Percentiles rank a stretch among this genome's conserved stretches.
Conservation (phyloP, 2,329 filamentous ascomycete genomes). For the Dactylellina sp. region DNA sequence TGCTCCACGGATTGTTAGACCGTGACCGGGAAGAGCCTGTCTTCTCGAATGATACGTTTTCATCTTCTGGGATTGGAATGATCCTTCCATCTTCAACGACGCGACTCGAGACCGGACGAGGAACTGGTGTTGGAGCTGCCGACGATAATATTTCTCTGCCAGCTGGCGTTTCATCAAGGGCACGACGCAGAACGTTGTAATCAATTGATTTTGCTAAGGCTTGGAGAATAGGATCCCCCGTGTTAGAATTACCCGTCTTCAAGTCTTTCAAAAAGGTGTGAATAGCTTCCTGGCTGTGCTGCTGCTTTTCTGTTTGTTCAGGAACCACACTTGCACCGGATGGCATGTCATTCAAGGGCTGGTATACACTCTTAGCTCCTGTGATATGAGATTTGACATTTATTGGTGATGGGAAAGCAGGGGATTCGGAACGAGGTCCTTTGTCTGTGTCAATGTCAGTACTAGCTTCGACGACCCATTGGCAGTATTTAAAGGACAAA, state of each 20-base stretch:
- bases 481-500: constrained; percentile 1
- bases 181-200: constrained; percentile 41
- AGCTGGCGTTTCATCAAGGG: constrained; percentile 46
- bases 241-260: constrained; percentile 40
- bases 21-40: constrained; percentile 51
- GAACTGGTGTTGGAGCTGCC: constrained; percentile 30
- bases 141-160: constrained; percentile 49
- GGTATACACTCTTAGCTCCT: constrained; percentile 27
- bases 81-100: constrained; percentile 34
- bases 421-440: constrained; percentile 33
- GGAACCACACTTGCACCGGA: not conserved
- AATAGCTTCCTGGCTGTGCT: constrained; percentile 49
- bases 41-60: constrained; percentile 47
- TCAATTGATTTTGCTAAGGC: constrained; percentile 47
- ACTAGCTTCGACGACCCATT: not conserved
- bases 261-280: constrained; percentile 53
- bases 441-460: constrained; percentile 23
- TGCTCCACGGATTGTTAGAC: constrained; percentile 52
- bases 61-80: constrained; percentile 36
- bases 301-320: constrained; percentile 37
- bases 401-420: constrained; percentile 31
- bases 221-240: constrained; percentile 30
- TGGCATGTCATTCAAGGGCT: constrained; percentile 41
- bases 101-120: constrained; percentile 33
- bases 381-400: constrained; percentile 37